Evolutionary conservation across 2,329 filamentous ascomycete species (phyloP), one percentile per base, ranked within the genome.

Genomic region (Albophoma yamanashiensis): DNA sequence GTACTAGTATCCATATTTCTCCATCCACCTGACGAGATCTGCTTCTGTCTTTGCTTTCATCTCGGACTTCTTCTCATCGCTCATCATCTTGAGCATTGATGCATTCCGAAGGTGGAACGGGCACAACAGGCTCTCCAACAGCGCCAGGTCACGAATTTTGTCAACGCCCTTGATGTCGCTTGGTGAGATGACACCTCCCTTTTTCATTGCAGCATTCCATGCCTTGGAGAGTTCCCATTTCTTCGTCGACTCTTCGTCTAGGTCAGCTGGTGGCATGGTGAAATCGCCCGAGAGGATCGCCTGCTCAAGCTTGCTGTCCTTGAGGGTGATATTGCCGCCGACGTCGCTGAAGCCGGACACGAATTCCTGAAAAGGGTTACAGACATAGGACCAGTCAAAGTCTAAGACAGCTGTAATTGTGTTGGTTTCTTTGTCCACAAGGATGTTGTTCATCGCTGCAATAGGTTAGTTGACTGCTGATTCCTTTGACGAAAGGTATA

Each of bases 401-500:
- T 71, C 69, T 9, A 71, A 58, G 8, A 71, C 27, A 1, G 61
- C 66, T 0, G 67, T 68, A 38, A 70, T 59, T n/a, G 57, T 60
- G 14, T 63, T 63, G 8, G 63, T 63, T 4, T 14, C 56, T 2
- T 53, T 53, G 34, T 71, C 65, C 50, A 56, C 69, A 4, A 70
- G 63, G 5, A 70, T 58, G 45, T 71, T 71, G 53, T 68, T 67
- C 58, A 57, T 67, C 1, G 66, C 68, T 69, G n/a, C 20, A 15
- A 17, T 4, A 27, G 14, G 38, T 57, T 22, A 43, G 55, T 25
- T n/a, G 20, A 45, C 12, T 34, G 39, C 25, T 42, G 53, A 14
- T 9, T 56, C 4, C 4, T 40, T 1, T n/a, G 2, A 11, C 31
- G 40, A 31, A 14, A 20, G 8, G 55, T n/a, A 7, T 14, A 61